Percentiles rank a stretch among this genome's conserved stretches.
Conservation (phyloP, 257 asterid species). For the Solanum pinnatisectum region DNA sequence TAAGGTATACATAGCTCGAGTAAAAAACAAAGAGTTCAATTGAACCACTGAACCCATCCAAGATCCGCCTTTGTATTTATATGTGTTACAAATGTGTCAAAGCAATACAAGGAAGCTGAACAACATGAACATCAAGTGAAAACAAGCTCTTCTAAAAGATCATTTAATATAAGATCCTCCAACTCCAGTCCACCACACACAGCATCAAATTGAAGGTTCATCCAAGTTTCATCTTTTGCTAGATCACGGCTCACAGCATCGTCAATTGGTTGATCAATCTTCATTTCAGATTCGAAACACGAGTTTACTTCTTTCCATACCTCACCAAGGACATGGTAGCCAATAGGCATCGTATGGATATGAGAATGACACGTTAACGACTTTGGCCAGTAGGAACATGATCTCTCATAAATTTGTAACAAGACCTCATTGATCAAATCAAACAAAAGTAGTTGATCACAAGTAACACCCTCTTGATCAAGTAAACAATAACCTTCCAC, state of each 20-base stretch:
- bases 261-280: slow-evolving; percentile 32
- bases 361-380: slow-evolving; percentile 33
- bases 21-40: background rate
- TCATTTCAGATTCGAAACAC: slow-evolving; percentile 25
- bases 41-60: background rate
- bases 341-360: slow-evolving; percentile 52
- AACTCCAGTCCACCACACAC: slow-evolving; percentile 64
- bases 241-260: slow-evolving; percentile 56
- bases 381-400: slow-evolving; percentile 63
- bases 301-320: slow-evolving; percentile 56
- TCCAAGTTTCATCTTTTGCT: slow-evolving; percentile 43
- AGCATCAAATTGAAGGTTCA: slow-evolving; percentile 65
- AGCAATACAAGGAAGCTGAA: background rate
- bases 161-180: slow-evolving; percentile 57
- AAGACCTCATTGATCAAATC: slow-evolving; percentile 61
- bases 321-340: slow-evolving; percentile 48
- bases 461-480: slow-evolving; percentile 20
- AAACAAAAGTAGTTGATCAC: slow-evolving; percentile 46
- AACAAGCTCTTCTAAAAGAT: slow-evolving; percentile 49
- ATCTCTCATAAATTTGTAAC: slow-evolving; percentile 42
- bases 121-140: background rate
- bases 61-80: background rate
- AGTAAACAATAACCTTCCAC: slow-evolving; percentile 19
- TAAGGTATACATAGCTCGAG: background rate
- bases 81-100: background rate